Evolutionary conservation across 2,329 filamentous ascomycete species (phyloP).

Genomic region (Aspergillus tanneri): DNA sequence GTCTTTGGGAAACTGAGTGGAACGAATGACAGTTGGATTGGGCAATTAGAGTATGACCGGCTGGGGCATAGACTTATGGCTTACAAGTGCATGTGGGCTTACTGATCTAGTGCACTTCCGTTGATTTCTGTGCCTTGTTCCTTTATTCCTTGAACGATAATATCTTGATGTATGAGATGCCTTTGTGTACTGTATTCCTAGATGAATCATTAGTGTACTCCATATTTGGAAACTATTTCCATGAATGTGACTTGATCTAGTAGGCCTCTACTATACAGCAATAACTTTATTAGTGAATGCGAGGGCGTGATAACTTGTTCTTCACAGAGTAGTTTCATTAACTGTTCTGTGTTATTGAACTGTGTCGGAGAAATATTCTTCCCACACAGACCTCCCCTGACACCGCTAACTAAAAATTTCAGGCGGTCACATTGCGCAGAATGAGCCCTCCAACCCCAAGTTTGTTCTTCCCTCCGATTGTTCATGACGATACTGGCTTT

Average conservation of each 20-base stretch:
- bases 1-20: slow-evolving; percentile 85
- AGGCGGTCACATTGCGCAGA: slow-evolving; percentile 33
- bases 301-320: no score
- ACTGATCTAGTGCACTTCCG: slow-evolving; percentile 35
- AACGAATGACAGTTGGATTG: slow-evolving; percentile 95
- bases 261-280: no score
- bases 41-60: slow-evolving; percentile 80
- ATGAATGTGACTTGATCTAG: no score
- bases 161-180: slow-evolving; percentile 15
- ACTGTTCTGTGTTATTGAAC: neutral
- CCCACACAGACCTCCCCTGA: slow-evolving; percentile 1
- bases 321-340: neutral
- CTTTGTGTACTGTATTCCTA: slow-evolving; percentile 5
- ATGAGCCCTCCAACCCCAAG: slow-evolving; percentile 22
- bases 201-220: slow-evolving; percentile 1
- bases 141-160: slow-evolving; percentile 8
- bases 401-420: slow-evolving; percentile 13
- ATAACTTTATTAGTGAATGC: no score
- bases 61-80: slow-evolving; percentile 78
- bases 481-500: slow-evolving; percentile 2
- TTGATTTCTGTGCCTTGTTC: slow-evolving; percentile 1
- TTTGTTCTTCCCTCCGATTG: slow-evolving; percentile 14
- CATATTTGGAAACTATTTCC: neutral
- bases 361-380: slow-evolving; percentile 11
- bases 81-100: slow-evolving; percentile 71